Percentiles rank a stretch among this genome's conserved stretches.
These are phyloP conservation scores for Aspergillus diversus DNA, from an alignment of 495 filamentous ascomycete species.

Conservation along the genomic window DNA sequence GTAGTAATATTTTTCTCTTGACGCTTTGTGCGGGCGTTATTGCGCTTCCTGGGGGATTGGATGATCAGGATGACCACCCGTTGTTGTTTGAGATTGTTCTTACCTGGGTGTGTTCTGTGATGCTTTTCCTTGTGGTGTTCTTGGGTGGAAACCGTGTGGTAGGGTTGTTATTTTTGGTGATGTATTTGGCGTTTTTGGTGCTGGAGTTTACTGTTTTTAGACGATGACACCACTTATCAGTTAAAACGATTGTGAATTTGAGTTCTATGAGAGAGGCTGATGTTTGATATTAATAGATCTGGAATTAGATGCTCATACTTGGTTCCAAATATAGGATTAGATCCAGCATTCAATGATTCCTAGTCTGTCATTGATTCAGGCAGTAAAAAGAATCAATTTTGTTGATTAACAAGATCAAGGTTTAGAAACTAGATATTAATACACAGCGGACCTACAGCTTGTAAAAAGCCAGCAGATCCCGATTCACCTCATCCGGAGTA, in stretches of 20 bases:
- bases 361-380: too few species aligned
- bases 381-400: too few species aligned
- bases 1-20: slow-evolving; percentile 59
- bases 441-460: too few species aligned
- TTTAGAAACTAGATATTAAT: too few species aligned
- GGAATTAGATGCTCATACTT: too few species aligned
- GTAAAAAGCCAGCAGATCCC: slow-evolving; percentile 39
- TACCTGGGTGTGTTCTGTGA: slow-evolving; percentile 37
- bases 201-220: not conserved
- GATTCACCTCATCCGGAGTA: slow-evolving; percentile 38
- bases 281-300: too few species aligned
- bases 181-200: not conserved
- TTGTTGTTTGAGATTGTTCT: slow-evolving; percentile 39
- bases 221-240: not conserved
- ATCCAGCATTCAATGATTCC: too few species aligned
- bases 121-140: slow-evolving; percentile 34
- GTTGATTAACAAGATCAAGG: too few species aligned
- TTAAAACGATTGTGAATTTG: too few species aligned
- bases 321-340: too few species aligned
- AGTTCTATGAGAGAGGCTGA: too few species aligned
- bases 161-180: not conserved
- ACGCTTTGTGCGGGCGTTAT: slow-evolving; percentile 54
- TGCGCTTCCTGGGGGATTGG: slow-evolving; percentile 31
- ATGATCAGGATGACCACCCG: slow-evolving; percentile 25
- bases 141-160: not conserved